These are phyloP conservation scores for Ampelomyces quisqualis DNA, from an alignment of 2,329 filamentous ascomycete species.

Conservation along the genomic window DNA sequence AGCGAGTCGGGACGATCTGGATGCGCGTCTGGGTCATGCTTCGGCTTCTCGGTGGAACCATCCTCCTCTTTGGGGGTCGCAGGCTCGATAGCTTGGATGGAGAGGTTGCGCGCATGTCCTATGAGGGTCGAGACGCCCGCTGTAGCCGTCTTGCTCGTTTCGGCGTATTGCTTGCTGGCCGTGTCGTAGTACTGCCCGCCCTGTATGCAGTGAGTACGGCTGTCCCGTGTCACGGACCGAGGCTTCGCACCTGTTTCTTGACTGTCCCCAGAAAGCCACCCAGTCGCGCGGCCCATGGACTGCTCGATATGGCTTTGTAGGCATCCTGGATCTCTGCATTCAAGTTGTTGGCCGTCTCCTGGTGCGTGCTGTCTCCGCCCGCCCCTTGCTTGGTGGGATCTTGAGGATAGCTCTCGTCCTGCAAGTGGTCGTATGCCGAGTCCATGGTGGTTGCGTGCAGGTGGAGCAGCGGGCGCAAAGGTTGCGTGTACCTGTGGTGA, in stretches of 20 bases:
- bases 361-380: constrained; percentile 46
- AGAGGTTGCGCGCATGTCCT: constrained; percentile 71
- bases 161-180: constrained; percentile 75
- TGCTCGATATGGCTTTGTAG: constrained; percentile 88
- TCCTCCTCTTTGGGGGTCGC: constrained; percentile 23
- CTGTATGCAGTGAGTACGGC: constrained; percentile 44
- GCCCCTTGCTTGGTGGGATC: constrained; percentile 52
- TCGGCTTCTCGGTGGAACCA: constrained; percentile 15
- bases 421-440: constrained; percentile 94
- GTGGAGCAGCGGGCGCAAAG: not conserved
- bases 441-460: constrained; percentile 65
- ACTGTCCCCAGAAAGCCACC: constrained; percentile 88
- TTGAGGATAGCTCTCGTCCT: constrained; percentile 68
- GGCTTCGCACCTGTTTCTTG: constrained; percentile 74
- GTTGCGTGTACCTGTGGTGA: not conserved
- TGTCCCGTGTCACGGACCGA: constrained; percentile 2
- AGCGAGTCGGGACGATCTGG: constrained; percentile 49
- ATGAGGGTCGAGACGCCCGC: constrained; percentile 76
- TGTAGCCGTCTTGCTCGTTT: constrained; percentile 76
- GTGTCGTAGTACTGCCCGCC: constrained; percentile 86
- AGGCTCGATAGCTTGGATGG: constrained; percentile 49
- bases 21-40: constrained; percentile 31
- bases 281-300: constrained; percentile 85
- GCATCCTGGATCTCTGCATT: constrained; percentile 92
- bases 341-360: constrained; percentile 55